Evolutionary conservation across 1,139 yeast species (phyloP), one percentile per base, ranked within the genome.

Genomic region (Dujonia santamariae): DNA sequence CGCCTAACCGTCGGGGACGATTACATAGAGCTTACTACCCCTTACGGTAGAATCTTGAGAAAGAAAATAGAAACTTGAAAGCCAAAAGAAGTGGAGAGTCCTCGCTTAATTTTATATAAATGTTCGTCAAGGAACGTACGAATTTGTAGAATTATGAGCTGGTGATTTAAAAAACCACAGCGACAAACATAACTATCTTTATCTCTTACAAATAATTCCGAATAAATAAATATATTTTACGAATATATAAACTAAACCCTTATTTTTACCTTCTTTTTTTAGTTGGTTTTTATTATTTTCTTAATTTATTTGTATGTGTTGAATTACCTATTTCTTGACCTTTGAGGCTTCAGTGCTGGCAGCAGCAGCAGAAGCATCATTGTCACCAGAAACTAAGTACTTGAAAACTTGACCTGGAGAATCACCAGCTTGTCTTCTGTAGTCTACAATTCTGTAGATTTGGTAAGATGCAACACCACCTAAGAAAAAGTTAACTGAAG

Each of bases 401-500:
- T 68, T 56, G 37, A 78, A 40, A n/a, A 80, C 74, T 51, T 80
- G 76, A 17, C 58, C 41, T 13, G 78, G 58, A 14, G 78, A 53
- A 44, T 71, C 77, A n/a, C 77, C 77, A 30, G 47, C 55, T 4
- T 49, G 63, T 37, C 53, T 46, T 65, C 88, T 84, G 67, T 78
- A 86, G 43, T 70, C 64, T 48, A 67, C 69, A 36, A 92, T 75
- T 63, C 98, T 77, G 34, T 66, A 52, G 31, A 92, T 63, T 67
- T 92, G 98, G 57, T 72, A 78, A 21, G 94, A 87, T 3, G 97
- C 97, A 30, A 94, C 96, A 26, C 81, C 68, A 19, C 96, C 96
- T 42, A 92, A 69, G 72, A 92, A 92, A 72, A 88, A 87, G 65
- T 92, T 92, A 40, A 92, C 98, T 21, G 94, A 80, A 4, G 97